Evolutionary conservation across 1,284 basidiomycete genomes (phyloP).

Genomic region (Hortiboletus rubellus): DNA sequence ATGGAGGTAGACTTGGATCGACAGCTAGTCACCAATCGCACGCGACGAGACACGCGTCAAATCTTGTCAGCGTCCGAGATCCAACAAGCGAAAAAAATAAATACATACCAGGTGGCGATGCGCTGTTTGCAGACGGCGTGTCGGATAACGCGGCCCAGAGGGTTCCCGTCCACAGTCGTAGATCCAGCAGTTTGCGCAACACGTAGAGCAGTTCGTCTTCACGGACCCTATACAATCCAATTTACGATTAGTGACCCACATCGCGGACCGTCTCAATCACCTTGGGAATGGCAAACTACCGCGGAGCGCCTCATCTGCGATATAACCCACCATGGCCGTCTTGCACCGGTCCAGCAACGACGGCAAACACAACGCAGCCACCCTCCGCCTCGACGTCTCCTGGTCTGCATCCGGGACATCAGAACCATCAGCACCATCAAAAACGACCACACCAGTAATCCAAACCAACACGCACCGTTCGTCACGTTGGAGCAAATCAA

Average conservation of each 20-base stretch:
- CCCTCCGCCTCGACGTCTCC: constrained; percentile 56
- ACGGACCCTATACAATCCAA: constrained; percentile 53
- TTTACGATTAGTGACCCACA: not conserved
- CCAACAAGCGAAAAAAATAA: not conserved
- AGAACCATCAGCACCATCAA: not conserved
- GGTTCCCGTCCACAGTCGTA: constrained; percentile 71
- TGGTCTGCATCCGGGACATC: constrained; percentile 46
- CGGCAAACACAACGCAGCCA: constrained; percentile 71
- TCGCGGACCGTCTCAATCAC: constrained; percentile 38
- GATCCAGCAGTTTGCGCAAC: constrained; percentile 69
- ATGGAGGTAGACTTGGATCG: constrained; percentile 47
- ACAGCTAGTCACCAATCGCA: constrained; percentile 32
- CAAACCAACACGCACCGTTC: constrained; percentile 44
- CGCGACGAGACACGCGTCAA: not conserved
- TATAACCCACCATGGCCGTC: constrained; percentile 65
- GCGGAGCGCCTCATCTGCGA: constrained; percentile 80
- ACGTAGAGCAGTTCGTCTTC: constrained; percentile 91
- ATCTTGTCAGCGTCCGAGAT: not conserved
- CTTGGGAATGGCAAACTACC: constrained; percentile 85
- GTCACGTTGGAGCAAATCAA: constrained; percentile 67
- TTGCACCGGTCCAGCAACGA: constrained; percentile 74
- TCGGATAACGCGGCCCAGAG: constrained; percentile 74
- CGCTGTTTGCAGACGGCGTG: constrained; percentile 54
- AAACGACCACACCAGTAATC: not conserved
- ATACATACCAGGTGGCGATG: constrained; percentile 53